phyloP scores from a whole-genome alignment of 345 rosid species.

The Bruguiera gymnorhiza region DNA sequence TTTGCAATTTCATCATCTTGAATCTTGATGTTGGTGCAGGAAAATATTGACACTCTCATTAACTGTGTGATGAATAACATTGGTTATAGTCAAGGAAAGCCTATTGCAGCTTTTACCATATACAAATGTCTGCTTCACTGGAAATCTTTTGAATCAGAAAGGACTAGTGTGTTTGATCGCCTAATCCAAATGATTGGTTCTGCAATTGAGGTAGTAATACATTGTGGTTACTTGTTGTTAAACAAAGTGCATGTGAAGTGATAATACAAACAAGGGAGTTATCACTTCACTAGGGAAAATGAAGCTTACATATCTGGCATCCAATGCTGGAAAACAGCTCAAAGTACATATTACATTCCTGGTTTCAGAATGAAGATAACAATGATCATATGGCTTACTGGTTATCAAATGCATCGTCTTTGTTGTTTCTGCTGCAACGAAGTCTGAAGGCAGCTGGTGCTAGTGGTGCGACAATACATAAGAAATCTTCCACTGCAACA shows the following conservation, averaged over 20 bases:
- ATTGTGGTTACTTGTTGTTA: slow-evolving; percentile 6
- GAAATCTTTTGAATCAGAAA: slow-evolving; percentile 98
- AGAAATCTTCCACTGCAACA: slow-evolving; percentile 70
- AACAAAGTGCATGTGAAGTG: slow-evolving; percentile 2
- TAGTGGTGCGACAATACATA: slow-evolving; percentile 50
- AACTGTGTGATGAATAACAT: slow-evolving; percentile 65
- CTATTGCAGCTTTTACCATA: slow-evolving; percentile 92
- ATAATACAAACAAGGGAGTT: too few relatives aligned
- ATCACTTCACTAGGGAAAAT: too few relatives aligned
- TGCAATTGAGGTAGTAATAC: slow-evolving; percentile 77
- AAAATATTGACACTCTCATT: slow-evolving; percentile 80
- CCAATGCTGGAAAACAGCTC: too few relatives aligned
- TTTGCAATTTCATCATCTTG: slow-evolving; percentile 16
- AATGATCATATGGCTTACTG: slow-evolving; percentile 96
- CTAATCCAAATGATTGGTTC: slow-evolving; percentile 99
- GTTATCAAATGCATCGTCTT: slow-evolving; percentile 81
- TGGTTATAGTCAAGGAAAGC: slow-evolving; percentile 80
- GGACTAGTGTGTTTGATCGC: slow-evolving; percentile 89
- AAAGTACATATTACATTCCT: not conserved
- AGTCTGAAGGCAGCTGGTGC: slow-evolving; percentile 71
- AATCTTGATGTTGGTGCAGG: slow-evolving; percentile 47
- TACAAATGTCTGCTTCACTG: slow-evolving; percentile 94
- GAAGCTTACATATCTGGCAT: too few relatives aligned
- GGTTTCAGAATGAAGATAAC: slow-evolving; percentile 79
- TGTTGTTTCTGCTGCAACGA: slow-evolving; percentile 82